Base-by-base conservation (phyloP, 345 rosid genomes). In the Euphorbia tirucalli region DNA sequence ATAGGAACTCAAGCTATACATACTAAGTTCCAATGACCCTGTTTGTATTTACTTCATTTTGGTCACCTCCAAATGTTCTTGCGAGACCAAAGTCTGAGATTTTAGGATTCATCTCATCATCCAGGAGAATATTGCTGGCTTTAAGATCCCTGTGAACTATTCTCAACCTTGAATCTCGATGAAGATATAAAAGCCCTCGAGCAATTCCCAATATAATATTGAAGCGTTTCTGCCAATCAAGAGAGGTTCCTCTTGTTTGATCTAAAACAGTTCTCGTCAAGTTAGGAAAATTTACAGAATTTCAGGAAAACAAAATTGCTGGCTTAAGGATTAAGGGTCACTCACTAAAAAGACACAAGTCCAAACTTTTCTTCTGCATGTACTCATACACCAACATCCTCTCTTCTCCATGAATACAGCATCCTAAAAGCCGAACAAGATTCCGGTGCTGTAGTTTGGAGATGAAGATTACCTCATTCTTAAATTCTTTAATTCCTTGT, bases 361-460 rank as follows among this genome's bases (percentile, higher is more conserved):
- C 73, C 66, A 70, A 70, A 59, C 73, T 43, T 70, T 56, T 44
- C 27, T 43, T 58, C 39, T 31, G 21, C 65, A 69, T 22, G 52
- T 69, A 57, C 11, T 57, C 65, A 30, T 69, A 69, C 15, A 69
- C 55, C 41, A 57, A 41, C 54, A 69, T 39, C 65, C 63, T 57
- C 72, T 69, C 72, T 56, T 69, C 72, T n/a, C 74, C 58, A 15
- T 71, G 66, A 71, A 71, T 44, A 60, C 66, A 71, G 8, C 74
- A 71, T 60, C 74, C 74, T 18, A 71, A 54, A 8, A 70, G 74
- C 66, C 66, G 43, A 43, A 70, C 66, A 43, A 71, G 74, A 71
- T 71, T 71, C 74, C 59, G 28, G 66, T 60, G 74, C 66, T 71
- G 74, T 41, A 71, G 66, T 28, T 60, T 71, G 28, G 66, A 59